Percentiles rank a stretch among this genome's conserved stretches.
Evolutionary conservation across 1,284 basidiomycete species (phyloP).

Genomic region (Xerocomus amazonicus): DNA sequence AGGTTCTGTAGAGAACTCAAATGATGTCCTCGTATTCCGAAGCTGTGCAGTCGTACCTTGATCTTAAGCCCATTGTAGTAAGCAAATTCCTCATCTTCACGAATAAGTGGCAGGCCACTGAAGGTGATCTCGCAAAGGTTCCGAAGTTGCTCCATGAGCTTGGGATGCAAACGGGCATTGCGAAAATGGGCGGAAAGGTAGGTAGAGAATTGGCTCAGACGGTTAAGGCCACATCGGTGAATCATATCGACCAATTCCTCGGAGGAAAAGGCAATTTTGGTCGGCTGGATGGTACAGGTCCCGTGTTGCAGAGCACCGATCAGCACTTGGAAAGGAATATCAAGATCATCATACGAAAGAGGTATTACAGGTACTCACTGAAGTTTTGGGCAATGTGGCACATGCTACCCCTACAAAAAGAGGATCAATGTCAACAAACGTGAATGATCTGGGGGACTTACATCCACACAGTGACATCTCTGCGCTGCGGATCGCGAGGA

Average conservation of each 20-base stretch:
- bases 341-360: slow-evolving; percentile 23
- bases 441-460: slow-evolving; percentile 35
- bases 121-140: slow-evolving; percentile 59
- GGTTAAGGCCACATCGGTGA: slow-evolving; percentile 59
- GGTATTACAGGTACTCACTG: slow-evolving; percentile 43
- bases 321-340: slow-evolving; percentile 43
- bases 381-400: slow-evolving; percentile 66
- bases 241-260: slow-evolving; percentile 71
- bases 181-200: slow-evolving; percentile 62
- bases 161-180: slow-evolving; percentile 56
- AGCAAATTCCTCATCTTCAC: slow-evolving; percentile 66
- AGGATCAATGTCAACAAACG: slow-evolving; percentile 24
- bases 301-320: slow-evolving; percentile 67
- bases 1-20: slow-evolving; percentile 45
- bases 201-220: slow-evolving; percentile 65
- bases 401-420: slow-evolving; percentile 58
- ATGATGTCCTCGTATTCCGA: slow-evolving; percentile 1
- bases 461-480: slow-evolving; percentile 70
- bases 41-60: slow-evolving; percentile 39
- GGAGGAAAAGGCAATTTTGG: slow-evolving; percentile 59
- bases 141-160: slow-evolving; percentile 53
- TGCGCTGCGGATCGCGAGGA: slow-evolving; percentile 46
- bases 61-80: slow-evolving; percentile 54
- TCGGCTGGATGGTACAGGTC: slow-evolving; percentile 66
- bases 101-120: slow-evolving; percentile 55